Conservation (phyloP, 768 basidiomycete genomes). For the Boletus sensibilis region DNA sequence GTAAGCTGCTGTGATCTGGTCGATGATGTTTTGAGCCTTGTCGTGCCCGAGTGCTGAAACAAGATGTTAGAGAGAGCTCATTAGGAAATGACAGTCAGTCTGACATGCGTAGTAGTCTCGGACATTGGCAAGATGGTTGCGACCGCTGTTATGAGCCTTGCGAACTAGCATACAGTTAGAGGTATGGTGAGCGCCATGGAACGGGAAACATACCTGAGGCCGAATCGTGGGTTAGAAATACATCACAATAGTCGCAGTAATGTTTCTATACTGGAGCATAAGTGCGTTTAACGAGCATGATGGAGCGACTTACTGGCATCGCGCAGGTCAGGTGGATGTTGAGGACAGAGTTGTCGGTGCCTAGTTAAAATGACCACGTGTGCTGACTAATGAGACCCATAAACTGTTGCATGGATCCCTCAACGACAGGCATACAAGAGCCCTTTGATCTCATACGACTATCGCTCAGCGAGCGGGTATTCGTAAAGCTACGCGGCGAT, state of each 20-base stretch:
- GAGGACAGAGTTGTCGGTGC: constrained; percentile 14
- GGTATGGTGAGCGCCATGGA: neutral
- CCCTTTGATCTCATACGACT: constrained; percentile 97
- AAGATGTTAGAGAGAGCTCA: constrained; percentile 9
- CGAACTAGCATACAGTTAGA: constrained; percentile 57
- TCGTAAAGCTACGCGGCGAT: constrained; percentile 95
- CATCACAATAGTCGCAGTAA: constrained; percentile 93
- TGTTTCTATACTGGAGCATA: constrained; percentile 61
- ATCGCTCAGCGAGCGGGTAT: constrained; percentile 95
- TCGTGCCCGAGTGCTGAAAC: constrained; percentile 81
- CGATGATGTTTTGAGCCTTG: constrained; percentile 97
- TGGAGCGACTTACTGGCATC: constrained; percentile 62
- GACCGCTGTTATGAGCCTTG: constrained; percentile 96
- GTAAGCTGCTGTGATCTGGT: constrained; percentile 94
- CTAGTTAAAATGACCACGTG: constrained; percentile 21
- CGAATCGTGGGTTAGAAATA: constrained; percentile 92
- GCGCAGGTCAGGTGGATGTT: constrained; percentile 25
- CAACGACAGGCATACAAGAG: constrained; percentile 81
- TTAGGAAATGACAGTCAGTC: constrained; percentile 21
- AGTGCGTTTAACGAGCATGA: constrained; percentile 3
- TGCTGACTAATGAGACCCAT: constrained; percentile 27
- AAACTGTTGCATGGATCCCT: constrained; percentile 56
- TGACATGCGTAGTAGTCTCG: constrained; percentile 94
- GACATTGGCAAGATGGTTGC: constrained; percentile 96
- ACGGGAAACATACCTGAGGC: constrained; percentile 64